Conservation (phyloP, 2,329 filamentous ascomycete genomes). For the Alternaria triticimaculans region DNA sequence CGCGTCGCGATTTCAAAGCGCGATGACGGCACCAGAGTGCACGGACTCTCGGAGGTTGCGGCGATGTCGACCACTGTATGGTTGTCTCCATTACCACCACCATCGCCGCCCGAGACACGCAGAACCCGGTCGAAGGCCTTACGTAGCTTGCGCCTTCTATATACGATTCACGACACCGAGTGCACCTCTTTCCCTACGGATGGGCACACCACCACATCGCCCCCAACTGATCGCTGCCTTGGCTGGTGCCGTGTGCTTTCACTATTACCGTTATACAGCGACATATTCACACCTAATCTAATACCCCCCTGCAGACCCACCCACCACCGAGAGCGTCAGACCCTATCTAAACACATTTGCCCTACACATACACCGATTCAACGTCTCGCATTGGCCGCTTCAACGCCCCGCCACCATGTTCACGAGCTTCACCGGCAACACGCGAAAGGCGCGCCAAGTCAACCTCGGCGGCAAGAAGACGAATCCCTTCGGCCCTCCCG, state of each 20-base stretch:
- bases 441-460: conserved; percentile 85
- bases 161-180: not conserved
- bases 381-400: not conserved
- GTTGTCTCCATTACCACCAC: conserved; percentile 4
- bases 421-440: conserved; percentile 87
- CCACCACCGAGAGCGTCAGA: too few species aligned
- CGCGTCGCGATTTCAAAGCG: not conserved
- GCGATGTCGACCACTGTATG: conserved; percentile 13
- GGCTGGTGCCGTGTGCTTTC: not conserved
- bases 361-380: not conserved
- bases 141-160: not conserved
- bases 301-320: not conserved
- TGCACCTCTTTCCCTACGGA: not conserved
- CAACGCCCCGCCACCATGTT: conserved; percentile 69
- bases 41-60: conserved; percentile 14
- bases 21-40: conserved; percentile 12
- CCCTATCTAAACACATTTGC: not conserved
- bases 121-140: conserved; percentile 13
- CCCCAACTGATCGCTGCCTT: not conserved
- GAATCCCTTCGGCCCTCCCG: conserved; percentile 75
- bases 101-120: conserved; percentile 7
- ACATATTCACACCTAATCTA: conserved; percentile 10
- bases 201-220: not conserved
- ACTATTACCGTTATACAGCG: conserved; percentile 1
- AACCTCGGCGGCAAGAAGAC: conserved; percentile 86